These are phyloP conservation scores for Lecanosticta acicola DNA, from an alignment of 2,329 filamentous ascomycete species.

Conservation along the genomic window DNA sequence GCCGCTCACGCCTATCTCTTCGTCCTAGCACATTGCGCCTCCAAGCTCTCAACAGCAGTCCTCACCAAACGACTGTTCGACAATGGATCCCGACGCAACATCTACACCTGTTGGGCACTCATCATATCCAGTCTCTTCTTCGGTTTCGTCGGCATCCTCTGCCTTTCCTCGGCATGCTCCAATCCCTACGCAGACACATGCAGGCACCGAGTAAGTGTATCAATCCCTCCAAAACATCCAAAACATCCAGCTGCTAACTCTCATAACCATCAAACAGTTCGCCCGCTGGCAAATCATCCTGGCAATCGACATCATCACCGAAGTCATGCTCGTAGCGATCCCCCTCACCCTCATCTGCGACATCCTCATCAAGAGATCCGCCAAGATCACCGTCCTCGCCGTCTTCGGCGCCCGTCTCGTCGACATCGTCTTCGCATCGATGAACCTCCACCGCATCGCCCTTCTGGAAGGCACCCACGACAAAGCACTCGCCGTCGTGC, in stretches of 20 bases:
- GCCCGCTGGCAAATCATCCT: conserved; percentile 16
- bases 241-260: neutral
- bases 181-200: conserved; percentile 8
- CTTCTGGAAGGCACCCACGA: conserved; percentile 4
- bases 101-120: conserved; percentile 11
- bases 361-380: conserved; percentile 15
- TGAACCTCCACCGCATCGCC: conserved; percentile 15
- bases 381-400: conserved; percentile 16
- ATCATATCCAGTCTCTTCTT: conserved; percentile 8
- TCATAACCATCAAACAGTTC: conserved; percentile 4
- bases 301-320: conserved; percentile 13
- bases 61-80: conserved; percentile 18
- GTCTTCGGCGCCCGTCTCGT: conserved; percentile 17
- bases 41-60: conserved; percentile 19
- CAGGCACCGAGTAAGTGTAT: conserved; percentile 8
- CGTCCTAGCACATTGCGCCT: conserved; percentile 14
- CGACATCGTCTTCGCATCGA: conserved; percentile 14
- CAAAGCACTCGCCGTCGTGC: conserved; percentile 7
- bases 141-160: conserved; percentile 10
- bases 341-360: conserved; percentile 15
- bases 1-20: conserved; percentile 13
- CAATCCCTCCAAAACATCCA: neutral
- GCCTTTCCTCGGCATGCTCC: conserved; percentile 7
- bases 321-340: conserved; percentile 14
- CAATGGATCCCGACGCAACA: conserved; percentile 13